phyloP scores from a whole-genome alignment of 768 basidiomycete species.

The Phylloporus arenicola region DNA sequence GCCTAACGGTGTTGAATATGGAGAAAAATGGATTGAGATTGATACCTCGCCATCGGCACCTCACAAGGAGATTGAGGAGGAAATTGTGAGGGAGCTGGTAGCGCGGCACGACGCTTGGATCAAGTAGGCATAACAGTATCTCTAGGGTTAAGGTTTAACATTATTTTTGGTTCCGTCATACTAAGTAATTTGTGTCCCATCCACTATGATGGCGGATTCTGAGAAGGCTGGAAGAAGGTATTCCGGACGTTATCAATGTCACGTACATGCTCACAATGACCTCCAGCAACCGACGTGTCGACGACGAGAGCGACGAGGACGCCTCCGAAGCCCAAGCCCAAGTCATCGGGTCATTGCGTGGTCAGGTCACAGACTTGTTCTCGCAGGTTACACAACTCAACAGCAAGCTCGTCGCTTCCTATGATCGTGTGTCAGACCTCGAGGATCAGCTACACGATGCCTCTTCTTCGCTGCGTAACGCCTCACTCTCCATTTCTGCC shows the following conservation, averaged over 20 bases:
- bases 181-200: neutral
- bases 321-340: constrained; percentile 68
- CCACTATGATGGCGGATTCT: constrained; percentile 11
- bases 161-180: constrained; percentile 3
- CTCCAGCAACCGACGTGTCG: neutral
- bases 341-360: constrained; percentile 74
- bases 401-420: constrained; percentile 85
- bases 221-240: constrained; percentile 13
- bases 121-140: constrained; percentile 1
- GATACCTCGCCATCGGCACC: constrained; percentile 34
- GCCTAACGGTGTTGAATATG: constrained; percentile 33
- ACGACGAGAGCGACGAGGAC: constrained; percentile 26
- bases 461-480: constrained; percentile 51
- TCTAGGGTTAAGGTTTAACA: constrained; percentile 15
- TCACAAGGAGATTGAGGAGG: constrained; percentile 85
- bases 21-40: constrained; percentile 63
- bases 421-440: constrained; percentile 87
- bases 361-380: constrained; percentile 81
- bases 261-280: constrained; percentile 3
- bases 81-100: constrained; percentile 76
- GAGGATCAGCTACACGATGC: constrained; percentile 82
- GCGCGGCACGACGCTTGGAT: constrained; percentile 73
- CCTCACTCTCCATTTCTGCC: constrained; percentile 64
- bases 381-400: constrained; percentile 90
- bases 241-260: neutral